Evolutionary conservation across 176 grass and related monocot genomes (phyloP), one percentile per base, ranked within the genome.

Genomic region (Ananas comosus): DNA sequence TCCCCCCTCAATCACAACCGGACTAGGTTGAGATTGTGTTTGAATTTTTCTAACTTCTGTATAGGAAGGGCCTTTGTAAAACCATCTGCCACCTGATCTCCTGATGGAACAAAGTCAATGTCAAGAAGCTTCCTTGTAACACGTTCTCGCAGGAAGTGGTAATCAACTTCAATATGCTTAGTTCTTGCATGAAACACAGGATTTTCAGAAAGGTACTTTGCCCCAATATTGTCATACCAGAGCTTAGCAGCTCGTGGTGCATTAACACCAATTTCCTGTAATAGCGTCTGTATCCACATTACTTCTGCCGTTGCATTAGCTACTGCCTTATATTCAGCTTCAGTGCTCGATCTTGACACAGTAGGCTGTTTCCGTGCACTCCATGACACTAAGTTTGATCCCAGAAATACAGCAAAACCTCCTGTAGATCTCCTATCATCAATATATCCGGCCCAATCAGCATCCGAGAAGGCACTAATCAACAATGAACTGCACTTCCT

Each of bases 161-260:
- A 78, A 13, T 78, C 65, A 13, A 78, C 57, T 50, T 77, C 63
- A 1, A 77, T 50, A 42, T 77, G 74, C 11, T 76, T 76, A 0
- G 64, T 77, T 33, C 63, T 17, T 2, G 64, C 75, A 70, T 63
- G 75, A 23, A 70, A 78, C 12, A 78, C 27, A 1, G 50, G 65
- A 63, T 70, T 70, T 3, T 23, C 4, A 10, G 66, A 24, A 0
- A 79, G 2, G 1, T 52, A 64, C 0, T 24, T 71, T 9, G 76
- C 54, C 2, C 12, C 53, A 3, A 71, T 49, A 61, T 79, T 79
- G n/a, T 79, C 76, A 64, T 67, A 72, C 52, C 29, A 79, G 2
- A 79, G 29, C 2, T 7, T 64, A 7, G 67, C 22, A 52, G 67
- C 13, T 11, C 3, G 9, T 12, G 51, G 47, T 23, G 13, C 2